Conservation (phyloP, 2,329 filamentous ascomycete genomes). For the Talaromyces sp. region DNA sequence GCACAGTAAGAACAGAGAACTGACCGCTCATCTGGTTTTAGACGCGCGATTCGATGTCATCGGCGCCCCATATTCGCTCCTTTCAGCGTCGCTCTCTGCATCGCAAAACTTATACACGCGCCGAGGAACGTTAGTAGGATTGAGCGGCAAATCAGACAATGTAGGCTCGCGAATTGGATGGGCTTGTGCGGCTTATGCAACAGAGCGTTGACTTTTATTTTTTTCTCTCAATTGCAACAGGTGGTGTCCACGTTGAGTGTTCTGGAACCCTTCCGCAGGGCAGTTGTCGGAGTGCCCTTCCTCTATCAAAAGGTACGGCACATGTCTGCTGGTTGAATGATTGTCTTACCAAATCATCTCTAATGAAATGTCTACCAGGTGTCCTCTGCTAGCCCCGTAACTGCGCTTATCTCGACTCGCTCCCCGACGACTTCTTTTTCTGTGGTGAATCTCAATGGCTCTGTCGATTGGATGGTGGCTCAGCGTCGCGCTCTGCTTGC, state of each 20-base stretch:
- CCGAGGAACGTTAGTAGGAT: conserved; percentile 84
- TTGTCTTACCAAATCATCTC: neutral
- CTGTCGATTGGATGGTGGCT: conserved; percentile 90
- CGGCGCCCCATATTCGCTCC: conserved; percentile 86
- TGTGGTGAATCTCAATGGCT: conserved; percentile 86
- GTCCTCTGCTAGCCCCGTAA: conserved; percentile 83
- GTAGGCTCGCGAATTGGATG: conserved; percentile 52
- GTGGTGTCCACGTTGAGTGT: conserved; percentile 86
- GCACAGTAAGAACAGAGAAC: neutral
- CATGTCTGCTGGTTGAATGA: neutral
- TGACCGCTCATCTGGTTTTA: conserved; percentile 42
- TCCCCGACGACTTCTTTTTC: conserved; percentile 84
- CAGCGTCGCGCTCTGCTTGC: conserved; percentile 88
- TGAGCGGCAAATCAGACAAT: conserved; percentile 89
- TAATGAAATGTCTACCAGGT: conserved; percentile 55
- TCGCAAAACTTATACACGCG: conserved; percentile 93
- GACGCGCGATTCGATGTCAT: conserved; percentile 95
- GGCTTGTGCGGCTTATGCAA: neutral
- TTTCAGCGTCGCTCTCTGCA: conserved; percentile 89
- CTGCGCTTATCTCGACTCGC: conserved; percentile 84
- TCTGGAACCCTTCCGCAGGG: conserved; percentile 79
- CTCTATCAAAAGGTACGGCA: conserved; percentile 72
- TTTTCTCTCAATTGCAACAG: conserved; percentile 52
- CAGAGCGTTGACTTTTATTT: neutral
- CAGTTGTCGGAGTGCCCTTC: conserved; percentile 84